Evolutionary conservation across 805 yeast species (phyloP), one percentile per base, ranked within the genome.

Genomic region (Candida endomychidarum): DNA sequence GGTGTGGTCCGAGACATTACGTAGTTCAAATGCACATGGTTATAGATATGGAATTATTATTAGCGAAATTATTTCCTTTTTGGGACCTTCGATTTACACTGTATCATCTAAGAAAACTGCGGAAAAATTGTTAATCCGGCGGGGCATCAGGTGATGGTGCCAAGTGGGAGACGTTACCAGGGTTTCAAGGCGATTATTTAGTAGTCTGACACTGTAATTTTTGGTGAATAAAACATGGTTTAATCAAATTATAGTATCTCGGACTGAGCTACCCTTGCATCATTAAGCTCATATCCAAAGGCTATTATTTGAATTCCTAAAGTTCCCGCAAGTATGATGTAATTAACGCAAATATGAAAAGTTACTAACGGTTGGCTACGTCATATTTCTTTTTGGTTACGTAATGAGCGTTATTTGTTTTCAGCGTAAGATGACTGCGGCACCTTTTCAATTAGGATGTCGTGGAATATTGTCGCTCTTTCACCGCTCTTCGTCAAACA

Each of bases 1-100:
- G 23, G 33, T 29, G 33, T 29, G 33, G n/a, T 29, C 23, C 33
- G 33, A 18, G 33, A 29, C 33, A 29, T 29, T 29, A 29, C 33
- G 33, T 29, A 29, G 33, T 18, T 12, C 8, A 29, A 18, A 17
- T 18, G 33, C 33, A 29, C 33, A 29, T 29, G 33, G 33, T 18
- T 6, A 18, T 18, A 29, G 33, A 29, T 29, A 22, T 29, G 33
- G 33, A 29, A 29, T 29, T 29, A 29, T 19, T 29, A 29, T 29
- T 18, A 29, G 33, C 33, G 33, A 29, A 11, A 3, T 29, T 12
- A 29, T 19, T 29, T 7, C 33, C 33, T 10, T 6, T 10, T 29
- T 29, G n/a, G 33, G 33, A n/a, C 8, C 18, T 10, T 18, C 23
- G 33, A 11, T 18, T 29, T 18, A 18, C 20, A 15, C 10, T 9